Evolutionary conservation across 352 stramenopile genomes (phyloP), one percentile per base, ranked within the genome.

Genomic region (Globisporangium viniferum): DNA sequence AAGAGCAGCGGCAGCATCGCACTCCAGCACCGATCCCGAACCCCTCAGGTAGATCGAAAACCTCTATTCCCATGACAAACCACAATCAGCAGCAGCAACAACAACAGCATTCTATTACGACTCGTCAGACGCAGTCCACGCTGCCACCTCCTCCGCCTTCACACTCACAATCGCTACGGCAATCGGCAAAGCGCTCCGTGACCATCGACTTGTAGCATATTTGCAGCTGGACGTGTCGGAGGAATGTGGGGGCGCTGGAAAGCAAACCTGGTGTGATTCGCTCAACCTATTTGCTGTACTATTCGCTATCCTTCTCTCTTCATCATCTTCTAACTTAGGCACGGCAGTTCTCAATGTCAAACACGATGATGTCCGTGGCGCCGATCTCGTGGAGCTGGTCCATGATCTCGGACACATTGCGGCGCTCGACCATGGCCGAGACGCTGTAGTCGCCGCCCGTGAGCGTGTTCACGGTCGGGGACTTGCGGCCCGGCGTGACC

Each of bases 321-420:
- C 4, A 48, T 51, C 18, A 35, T 53, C 44, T 66, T 69, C 57
- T 71, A 69, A 46, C 58, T 78, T 85, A 95, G 27, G 84, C 86
- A 66, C 95, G 89, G 71, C 94, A 98, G 80, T 99, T 99, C 51
- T 95, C 83, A 61, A 99, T 91, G 67, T 98, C 91, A 57, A 99
- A 89, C 24, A 98, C 87, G 75, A 99, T 89, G 78, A 99, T 99
- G 86, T 99, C 97, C 24, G 88, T 98, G 20, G 97, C 97, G 53
- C 97, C 97, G 36, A 98, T 80, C n/a, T 91, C 89, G 64, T 98
- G 85, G 29, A 99, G 86, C 67, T 97, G 81, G 86, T 99, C 97
- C 96, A 99, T 98, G 71, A 98, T 97, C 49, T 92, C 84, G 18
- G 85, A 93, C 33, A 98, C 83, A 62, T 96, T 74, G 59, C 90